phyloP scores from a whole-genome alignment of 1,284 basidiomycete species.

The Tetrapyrgos nigripes region DNA sequence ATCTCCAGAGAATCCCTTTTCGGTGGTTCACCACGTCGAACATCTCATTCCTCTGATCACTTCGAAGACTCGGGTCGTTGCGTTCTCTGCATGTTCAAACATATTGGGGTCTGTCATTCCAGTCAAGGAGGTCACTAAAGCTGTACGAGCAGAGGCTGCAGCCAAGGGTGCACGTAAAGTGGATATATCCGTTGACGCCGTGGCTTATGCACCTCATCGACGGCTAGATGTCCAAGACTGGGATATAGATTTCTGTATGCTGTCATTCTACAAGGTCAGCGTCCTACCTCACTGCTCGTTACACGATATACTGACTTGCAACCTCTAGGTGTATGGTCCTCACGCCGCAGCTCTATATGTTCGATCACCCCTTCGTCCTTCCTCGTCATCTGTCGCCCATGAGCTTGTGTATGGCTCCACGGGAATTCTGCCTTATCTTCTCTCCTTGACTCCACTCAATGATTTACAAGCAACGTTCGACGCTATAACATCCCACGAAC shows the following conservation, averaged over 20 bases:
- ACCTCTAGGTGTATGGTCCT: conserved; percentile 71
- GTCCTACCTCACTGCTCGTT: background rate
- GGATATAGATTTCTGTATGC: conserved; percentile 78
- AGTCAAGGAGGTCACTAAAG: conserved; percentile 60
- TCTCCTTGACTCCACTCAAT: conserved; percentile 57
- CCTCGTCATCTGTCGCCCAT: conserved; percentile 27
- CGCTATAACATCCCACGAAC: conserved; percentile 51
- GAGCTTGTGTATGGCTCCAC: conserved; percentile 62
- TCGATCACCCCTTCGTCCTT: conserved; percentile 47
- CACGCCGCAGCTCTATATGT: conserved; percentile 75
- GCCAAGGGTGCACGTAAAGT: conserved; percentile 65
- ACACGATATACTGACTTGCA: background rate
- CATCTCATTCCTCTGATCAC: conserved; percentile 70
- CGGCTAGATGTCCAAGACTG: conserved; percentile 72
- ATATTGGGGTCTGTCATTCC: conserved; percentile 74
- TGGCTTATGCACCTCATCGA: conserved; percentile 81
- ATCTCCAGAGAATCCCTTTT: conserved; percentile 68
- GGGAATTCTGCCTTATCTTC: conserved; percentile 69
- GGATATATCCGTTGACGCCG: conserved; percentile 76
- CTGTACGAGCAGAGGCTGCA: conserved; percentile 55
- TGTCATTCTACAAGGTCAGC: conserved; percentile 80
- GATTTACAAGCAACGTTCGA: conserved; percentile 55
- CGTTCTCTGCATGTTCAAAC: conserved; percentile 81
- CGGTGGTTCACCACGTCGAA: conserved; percentile 60
- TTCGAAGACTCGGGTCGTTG: conserved; percentile 71